Evolutionary conservation across 2,329 filamentous ascomycete species (phyloP), one percentile per base, ranked within the genome.

Genomic region (Malbranchea zuffiana): DNA sequence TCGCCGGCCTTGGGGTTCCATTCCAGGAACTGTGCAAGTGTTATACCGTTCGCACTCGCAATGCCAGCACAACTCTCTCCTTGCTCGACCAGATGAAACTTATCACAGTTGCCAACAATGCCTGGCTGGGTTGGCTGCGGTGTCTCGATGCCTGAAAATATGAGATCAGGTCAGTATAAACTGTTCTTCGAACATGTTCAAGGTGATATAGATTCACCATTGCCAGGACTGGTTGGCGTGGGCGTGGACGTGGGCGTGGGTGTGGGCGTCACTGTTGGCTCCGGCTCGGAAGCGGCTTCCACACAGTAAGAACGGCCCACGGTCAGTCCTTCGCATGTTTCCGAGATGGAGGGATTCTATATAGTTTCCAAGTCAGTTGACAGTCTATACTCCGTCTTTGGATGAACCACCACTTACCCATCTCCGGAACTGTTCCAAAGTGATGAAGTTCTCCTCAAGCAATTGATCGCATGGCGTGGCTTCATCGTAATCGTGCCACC

Each of bases 51-150:
- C 10, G 15, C 6, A 7, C n/a, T 12, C 11, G 21, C 29, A 21
- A 39, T 33, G 16, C 10, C 31, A n/a, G 31, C 31, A 23, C 31
- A 33, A n/a, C 15, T 11, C 31, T 33, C 31, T 10, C 31, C 31
- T 7, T 12, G 4, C 19, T 18, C 7, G 2, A 33, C 31, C 7
- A 33, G 6, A 11, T 33, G 31, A 23, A 33, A 33, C 10, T 18
- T 23, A 19, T 33, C 31, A 19, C 31, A 33, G 16, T 33, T 33
- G 16, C 13, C 31, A 2, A 33, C 31, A 5, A 33, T 33, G 12
- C 20, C 11, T 5, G 31, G 31, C n/a, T 33, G 31, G 13, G 19
- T 33, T 19, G 31, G 31, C 5, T 18, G 16, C 8, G 31, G 31
- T n/a, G n/a, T n/a, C n/a, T 25, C 12, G 7, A 7, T 25, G 7